Base-by-base conservation (phyloP, 306 rosid genomes). In the Crataegus laevigata region DNA sequence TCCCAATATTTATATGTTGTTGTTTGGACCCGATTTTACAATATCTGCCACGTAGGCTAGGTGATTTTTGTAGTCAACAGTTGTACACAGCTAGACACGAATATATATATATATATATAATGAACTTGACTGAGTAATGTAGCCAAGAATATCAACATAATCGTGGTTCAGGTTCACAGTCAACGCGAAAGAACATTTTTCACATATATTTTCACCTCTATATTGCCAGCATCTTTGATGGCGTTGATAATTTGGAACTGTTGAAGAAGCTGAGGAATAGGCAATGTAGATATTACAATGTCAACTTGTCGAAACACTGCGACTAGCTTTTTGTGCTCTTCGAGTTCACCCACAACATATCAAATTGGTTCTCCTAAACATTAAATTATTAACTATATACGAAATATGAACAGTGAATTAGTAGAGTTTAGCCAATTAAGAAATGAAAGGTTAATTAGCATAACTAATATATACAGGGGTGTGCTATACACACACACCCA, bases 221-320 rank as follows among this genome's bases (percentile, higher is more conserved):
- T 74, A 57, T 79, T 86, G 12, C 84, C 86, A 6, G 79, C 84
- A 45, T 81, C 79, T 82, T 79, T 67, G 9, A 86, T 86, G 75
- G 90, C 88, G 38, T 80, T 64, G 81, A 86, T 81, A 32, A 86
- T 34, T 60, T 86, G 81, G 43, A 79, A 72, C 32, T 86, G 90
- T 9, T 86, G 82, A 59, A 86, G 42, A 77, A 73, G 66, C 61
- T 81, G 90, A 70, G 90, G 90, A 71, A 50, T 58, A 32, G 86
- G 78, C 77, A 84, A 51, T 3, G 86, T 84, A 30, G 86, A 86
- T 65, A 86, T 77, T 38, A 86, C 90, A 42, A 84, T 63, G 70
- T 84, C 88, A 47, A 77, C 88, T 28, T 74, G 81, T 36, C 63
- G n/a, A 28, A 86, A 43, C 14, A 66, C 73, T 18, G 47, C 9